Evolutionary conservation across 1,139 yeast genomes (phyloP), one percentile per base, ranked within the genome.

Genomic region (Dujonia santamariae): DNA sequence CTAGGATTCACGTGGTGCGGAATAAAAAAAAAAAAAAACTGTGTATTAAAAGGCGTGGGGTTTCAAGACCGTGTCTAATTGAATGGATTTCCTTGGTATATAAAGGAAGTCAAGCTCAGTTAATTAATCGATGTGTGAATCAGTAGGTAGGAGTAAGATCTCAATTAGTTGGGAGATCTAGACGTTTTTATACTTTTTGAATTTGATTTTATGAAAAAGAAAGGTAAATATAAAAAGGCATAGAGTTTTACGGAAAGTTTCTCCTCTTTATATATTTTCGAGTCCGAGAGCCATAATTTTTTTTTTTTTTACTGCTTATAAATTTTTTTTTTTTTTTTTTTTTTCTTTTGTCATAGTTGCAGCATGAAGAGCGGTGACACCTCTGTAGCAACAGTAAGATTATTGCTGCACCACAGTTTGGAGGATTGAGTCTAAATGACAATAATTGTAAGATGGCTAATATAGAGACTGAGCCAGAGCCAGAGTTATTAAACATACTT

Each of bases 1-100:
- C 11, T 18, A 20, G 9, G 21, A 28, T 26, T 26, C 28, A 26
- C 28, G 28, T 26, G 28, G 28, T 26, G 28, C 28, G 15, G 28
- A 23, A 26, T 6, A 13, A 15, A 23, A 23, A 23, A 23, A 23
- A 26, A 26, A 26, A 15, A 26, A 26, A 26, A 24, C n/a, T 24
- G 7, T n/a, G 26, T 24, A 24, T 26, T 26, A 26, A 18, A 7
- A 11, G 15, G 28, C 28, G 28, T 26, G 28, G 28, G 28, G n/a
- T n/a, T n/a, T n/a, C n/a, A n/a, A n/a, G n/a, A n/a, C n/a, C 27
- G 27, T 24, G 7, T 24, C 15, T n/a, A 14, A 24, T 24, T 24
- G n/a, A 14, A 7, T 24, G n/a, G n/a, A n/a, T n/a, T n/a, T n/a
- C n/a, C n/a, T n/a, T n/a, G n/a, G n/a, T n/a, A n/a, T n/a, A n/a